Conservation (phyloP, 192 early-diverging fungal species). For the Podila epicladia region DNA sequence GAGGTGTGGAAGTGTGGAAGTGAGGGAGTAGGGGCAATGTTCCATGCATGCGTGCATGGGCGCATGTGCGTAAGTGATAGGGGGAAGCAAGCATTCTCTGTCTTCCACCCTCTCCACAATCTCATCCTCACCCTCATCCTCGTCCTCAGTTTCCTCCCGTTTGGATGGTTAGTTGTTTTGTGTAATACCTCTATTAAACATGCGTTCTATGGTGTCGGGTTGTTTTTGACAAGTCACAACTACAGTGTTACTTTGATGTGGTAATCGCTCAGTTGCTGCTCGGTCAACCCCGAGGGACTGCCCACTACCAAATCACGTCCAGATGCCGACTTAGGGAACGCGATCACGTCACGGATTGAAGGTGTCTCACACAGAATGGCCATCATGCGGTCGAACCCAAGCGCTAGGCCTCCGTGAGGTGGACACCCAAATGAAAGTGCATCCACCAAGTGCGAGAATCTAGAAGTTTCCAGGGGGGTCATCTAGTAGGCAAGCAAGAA, state of each 20-base stretch:
- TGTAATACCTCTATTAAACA: too few relatives aligned
- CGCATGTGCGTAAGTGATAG: too few relatives aligned
- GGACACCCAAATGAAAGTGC: slow-evolving; percentile 88
- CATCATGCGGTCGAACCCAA: slow-evolving; percentile 86
- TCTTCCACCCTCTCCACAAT: too few relatives aligned
- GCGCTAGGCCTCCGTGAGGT: slow-evolving; percentile 89
- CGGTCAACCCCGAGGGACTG: slow-evolving; percentile 72
- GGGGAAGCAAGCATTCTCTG: too few relatives aligned
- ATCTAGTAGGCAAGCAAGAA: slow-evolving; percentile 41
- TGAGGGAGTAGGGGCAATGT: too few relatives aligned
- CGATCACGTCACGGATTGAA: slow-evolving; percentile 91
- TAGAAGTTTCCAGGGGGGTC: slow-evolving; percentile 57
- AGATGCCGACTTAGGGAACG: slow-evolving; percentile 87
- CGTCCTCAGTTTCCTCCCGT: too few relatives aligned
- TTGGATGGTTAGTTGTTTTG: too few relatives aligned
- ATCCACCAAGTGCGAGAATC: slow-evolving; percentile 85
- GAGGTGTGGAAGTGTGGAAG: too few relatives aligned
- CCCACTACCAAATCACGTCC: slow-evolving; percentile 86
- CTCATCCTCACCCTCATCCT: too few relatives aligned
- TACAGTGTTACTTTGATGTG: slow-evolving; percentile 51
- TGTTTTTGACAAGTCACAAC: too few relatives aligned
- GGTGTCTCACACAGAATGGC: slow-evolving; percentile 73
- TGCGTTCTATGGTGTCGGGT: too few relatives aligned
- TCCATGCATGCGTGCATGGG: too few relatives aligned
- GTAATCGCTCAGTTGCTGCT: slow-evolving; percentile 74